A percentile compares a stretch with the other conserved stretches of the same genome.
phyloP scores from a whole-genome alignment of 352 stramenopile species.

The Pythium vanterpoolii region DNA sequence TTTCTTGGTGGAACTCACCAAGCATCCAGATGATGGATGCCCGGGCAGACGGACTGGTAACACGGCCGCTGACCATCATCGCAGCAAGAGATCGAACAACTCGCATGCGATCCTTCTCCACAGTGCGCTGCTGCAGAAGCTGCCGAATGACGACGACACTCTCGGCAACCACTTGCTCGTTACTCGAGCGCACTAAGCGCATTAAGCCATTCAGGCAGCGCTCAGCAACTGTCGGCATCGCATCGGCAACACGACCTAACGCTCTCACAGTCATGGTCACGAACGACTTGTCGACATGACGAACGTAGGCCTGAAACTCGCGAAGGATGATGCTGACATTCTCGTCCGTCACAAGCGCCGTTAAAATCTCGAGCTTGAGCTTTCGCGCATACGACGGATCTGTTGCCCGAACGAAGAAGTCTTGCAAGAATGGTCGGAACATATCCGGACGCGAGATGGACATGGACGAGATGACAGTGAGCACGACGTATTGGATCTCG shows the following conservation, averaged over 20 bases:
- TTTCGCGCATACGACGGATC: constrained; percentile 95
- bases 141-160: constrained; percentile 95
- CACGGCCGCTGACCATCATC: constrained; percentile 70
- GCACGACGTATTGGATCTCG: constrained; percentile 98
- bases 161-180: constrained; percentile 91
- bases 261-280: constrained; percentile 92
- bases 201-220: constrained; percentile 89
- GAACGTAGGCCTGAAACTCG: constrained; percentile 96
- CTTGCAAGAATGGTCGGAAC: constrained; percentile 95
- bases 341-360: constrained; percentile 87
- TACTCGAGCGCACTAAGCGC: constrained; percentile 80
- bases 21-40: constrained; percentile 93
- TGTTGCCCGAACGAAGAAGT: constrained; percentile 96
- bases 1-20: constrained; percentile 84
- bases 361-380: constrained; percentile 98
- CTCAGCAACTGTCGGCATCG: constrained; percentile 86
- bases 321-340: constrained; percentile 93
- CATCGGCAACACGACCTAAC: constrained; percentile 91
- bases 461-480: constrained; percentile 95
- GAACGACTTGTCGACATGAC: constrained; percentile 94
- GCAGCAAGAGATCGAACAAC: constrained; percentile 76
- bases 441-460: constrained; percentile 93
- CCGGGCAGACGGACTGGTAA: constrained; percentile 70
- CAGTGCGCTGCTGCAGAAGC: constrained; percentile 88
- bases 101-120: constrained; percentile 75